Percentiles rank a stretch among this genome's conserved stretches.
phyloP scores from a whole-genome alignment of 2,329 filamentous ascomycete species.

The Fusarium fujikuroi region DNA sequence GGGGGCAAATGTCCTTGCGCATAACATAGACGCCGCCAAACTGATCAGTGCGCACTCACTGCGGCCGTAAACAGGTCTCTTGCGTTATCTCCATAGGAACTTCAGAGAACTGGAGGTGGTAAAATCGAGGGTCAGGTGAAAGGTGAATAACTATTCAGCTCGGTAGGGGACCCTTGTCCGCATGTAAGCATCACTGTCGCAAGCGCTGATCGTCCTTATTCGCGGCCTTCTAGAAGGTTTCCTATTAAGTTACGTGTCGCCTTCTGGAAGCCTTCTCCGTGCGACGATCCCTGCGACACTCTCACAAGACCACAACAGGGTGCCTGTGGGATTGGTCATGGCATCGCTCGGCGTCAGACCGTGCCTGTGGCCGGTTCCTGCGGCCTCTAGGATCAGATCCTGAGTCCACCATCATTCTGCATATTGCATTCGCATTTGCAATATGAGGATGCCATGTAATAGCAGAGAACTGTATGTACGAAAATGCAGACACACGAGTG shows the following conservation, averaged over 20 bases:
- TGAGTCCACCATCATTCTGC: not conserved
- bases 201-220: not conserved
- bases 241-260: not conserved
- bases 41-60: slow-evolving; percentile 13
- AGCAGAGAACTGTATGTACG: not conserved
- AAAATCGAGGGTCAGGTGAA: slow-evolving; percentile 13
- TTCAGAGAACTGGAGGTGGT: slow-evolving; percentile 4
- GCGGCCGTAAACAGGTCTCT: not conserved
- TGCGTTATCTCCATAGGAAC: not conserved
- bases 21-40: not conserved
- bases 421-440: not conserved
- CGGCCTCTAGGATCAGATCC: slow-evolving; percentile 4
- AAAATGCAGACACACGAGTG: not conserved
- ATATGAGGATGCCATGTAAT: not conserved
- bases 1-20: not conserved
- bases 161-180: not conserved
- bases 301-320: slow-evolving; percentile 3
- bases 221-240: slow-evolving; percentile 10
- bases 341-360: not conserved
- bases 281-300: not conserved
- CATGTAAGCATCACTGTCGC: slow-evolving; percentile 5
- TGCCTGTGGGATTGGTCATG: slow-evolving; percentile 2
- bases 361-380: slow-evolving; percentile 1
- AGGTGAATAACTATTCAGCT: not conserved
- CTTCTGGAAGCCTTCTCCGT: slow-evolving; percentile 8